Evolutionary conservation across 805 yeast genomes (phyloP).

Genomic region (Yarrowia sp.): DNA sequence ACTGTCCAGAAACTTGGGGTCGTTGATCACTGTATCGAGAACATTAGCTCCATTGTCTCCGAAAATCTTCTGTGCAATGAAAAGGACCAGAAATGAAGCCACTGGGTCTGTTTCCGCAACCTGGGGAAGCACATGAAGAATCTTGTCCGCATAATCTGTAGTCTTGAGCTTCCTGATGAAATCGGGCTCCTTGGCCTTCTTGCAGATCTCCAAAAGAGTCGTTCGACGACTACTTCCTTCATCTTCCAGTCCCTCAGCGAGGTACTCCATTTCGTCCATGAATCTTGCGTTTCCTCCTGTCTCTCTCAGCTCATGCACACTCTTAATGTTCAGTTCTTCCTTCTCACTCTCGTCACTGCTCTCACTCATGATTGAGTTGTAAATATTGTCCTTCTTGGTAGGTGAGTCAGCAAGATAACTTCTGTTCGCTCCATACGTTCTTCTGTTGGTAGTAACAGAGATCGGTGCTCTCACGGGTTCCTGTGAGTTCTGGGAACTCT

Average conservation of each 20-base stretch:
- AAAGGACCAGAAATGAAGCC: slow-evolving; percentile 19
- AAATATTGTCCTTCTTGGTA: slow-evolving; percentile 7
- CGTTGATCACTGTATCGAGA: slow-evolving; percentile 2
- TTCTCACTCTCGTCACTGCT: slow-evolving; percentile 18
- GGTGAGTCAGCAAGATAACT: slow-evolving; percentile 33
- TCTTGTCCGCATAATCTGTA: slow-evolving; percentile 21
- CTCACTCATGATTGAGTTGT: slow-evolving; percentile 12
- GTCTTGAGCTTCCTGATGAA: slow-evolving; percentile 33
- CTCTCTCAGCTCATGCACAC: slow-evolving; percentile 31
- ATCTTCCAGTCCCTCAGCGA: slow-evolving; percentile 22
- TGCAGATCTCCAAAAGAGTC: slow-evolving; percentile 30
- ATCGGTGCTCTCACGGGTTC: background rate
- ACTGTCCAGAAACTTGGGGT: slow-evolving; percentile 15
- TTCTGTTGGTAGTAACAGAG: slow-evolving; percentile 2
- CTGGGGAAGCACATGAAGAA: slow-evolving; percentile 18
- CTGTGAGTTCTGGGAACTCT: background rate
- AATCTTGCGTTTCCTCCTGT: slow-evolving; percentile 33
- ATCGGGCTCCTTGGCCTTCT: slow-evolving; percentile 17
- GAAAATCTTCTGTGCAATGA: slow-evolving; percentile 26
- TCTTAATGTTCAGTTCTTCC: slow-evolving; percentile 29
- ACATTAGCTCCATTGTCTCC: slow-evolving; percentile 35
- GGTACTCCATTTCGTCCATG: slow-evolving; percentile 34
- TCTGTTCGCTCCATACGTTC: slow-evolving; percentile 24
- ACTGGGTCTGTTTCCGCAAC: slow-evolving; percentile 20
- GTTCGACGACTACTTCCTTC: slow-evolving; percentile 29